These are phyloP conservation scores for Mallotus nudiflorus DNA, from an alignment of 345 rosid species.

Conservation along the genomic window DNA sequence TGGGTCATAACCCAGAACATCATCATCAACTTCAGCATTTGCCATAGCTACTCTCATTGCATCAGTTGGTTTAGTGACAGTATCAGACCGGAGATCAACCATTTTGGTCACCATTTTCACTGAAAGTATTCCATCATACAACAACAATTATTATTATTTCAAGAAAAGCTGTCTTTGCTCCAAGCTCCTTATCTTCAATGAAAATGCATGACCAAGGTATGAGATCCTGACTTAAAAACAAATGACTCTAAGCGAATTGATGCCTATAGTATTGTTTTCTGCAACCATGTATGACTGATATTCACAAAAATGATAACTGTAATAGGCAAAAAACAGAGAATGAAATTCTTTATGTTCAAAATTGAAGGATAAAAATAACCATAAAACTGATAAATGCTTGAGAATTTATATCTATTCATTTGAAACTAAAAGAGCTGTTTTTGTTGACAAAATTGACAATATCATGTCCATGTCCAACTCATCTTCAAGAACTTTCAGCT, in stretches of 20 bases:
- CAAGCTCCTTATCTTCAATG: background rate
- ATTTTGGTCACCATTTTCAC: conserved; percentile 60
- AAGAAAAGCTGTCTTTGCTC: background rate
- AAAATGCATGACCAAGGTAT: background rate
- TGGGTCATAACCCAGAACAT: conserved; percentile 72
- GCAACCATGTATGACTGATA: conserved; percentile 25
- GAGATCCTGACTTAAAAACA: conserved; percentile 3
- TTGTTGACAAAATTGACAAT: too few species aligned
- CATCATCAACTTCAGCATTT: conserved; percentile 89
- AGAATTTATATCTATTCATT: too few species aligned
- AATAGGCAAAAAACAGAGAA: background rate
- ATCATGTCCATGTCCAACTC: background rate
- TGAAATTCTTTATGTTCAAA: background rate
- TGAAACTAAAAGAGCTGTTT: too few species aligned
- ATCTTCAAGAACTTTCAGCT: background rate
- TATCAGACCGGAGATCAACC: conserved; percentile 92
- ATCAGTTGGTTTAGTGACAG: conserved; percentile 85
- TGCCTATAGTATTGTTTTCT: conserved; percentile 25
- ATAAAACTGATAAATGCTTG: background rate
- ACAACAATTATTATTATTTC: background rate
- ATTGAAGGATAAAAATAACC: background rate
- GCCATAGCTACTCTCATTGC: conserved; percentile 92
- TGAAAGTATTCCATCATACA: conserved; percentile 15
- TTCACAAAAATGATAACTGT: background rate
- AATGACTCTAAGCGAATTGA: background rate